Percentiles rank a stretch among this genome's conserved stretches.
Conservation (phyloP, 805 yeast species). For the Starmerella stigmatis region DNA sequence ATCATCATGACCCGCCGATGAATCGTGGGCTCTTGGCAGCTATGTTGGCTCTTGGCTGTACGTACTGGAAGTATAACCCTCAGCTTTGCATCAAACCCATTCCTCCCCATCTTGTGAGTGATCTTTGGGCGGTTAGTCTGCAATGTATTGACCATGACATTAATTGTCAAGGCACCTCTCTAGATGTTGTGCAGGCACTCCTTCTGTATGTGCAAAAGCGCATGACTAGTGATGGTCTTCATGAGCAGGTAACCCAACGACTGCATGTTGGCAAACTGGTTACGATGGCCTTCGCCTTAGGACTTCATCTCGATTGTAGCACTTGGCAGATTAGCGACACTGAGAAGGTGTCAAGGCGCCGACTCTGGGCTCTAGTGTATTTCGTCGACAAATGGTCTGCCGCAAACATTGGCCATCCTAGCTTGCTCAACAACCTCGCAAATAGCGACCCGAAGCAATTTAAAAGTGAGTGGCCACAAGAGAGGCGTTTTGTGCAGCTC, state of each 20-base stretch:
- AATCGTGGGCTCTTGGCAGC: constrained; percentile 30
- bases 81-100: constrained; percentile 27
- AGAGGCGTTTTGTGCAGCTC: constrained; percentile 27
- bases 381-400: constrained; percentile 33
- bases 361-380: constrained; percentile 32
- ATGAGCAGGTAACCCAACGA: constrained; percentile 26
- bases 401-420: constrained; percentile 30
- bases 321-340: constrained; percentile 30
- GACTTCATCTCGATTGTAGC: constrained; percentile 31
- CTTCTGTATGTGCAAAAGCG: constrained; percentile 29
- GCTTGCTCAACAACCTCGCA: constrained; percentile 10
- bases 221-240: constrained; percentile 27
- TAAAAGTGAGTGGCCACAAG: constrained; percentile 23
- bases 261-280: constrained; percentile 28
- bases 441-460: constrained; percentile 3
- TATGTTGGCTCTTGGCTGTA: constrained; percentile 29
- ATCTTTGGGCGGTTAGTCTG: constrained; percentile 26
- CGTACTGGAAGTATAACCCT: constrained; percentile 32
- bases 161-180: constrained; percentile 25
- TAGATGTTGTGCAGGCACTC: constrained; percentile 29
- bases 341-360: constrained; percentile 28
- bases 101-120: constrained; percentile 25
- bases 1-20: constrained; percentile 24
- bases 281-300: constrained; percentile 28
- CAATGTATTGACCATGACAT: constrained; percentile 28